Evolutionary conservation across 768 basidiomycete species (phyloP).

Genomic region (Auriscalpium vulgare): DNA sequence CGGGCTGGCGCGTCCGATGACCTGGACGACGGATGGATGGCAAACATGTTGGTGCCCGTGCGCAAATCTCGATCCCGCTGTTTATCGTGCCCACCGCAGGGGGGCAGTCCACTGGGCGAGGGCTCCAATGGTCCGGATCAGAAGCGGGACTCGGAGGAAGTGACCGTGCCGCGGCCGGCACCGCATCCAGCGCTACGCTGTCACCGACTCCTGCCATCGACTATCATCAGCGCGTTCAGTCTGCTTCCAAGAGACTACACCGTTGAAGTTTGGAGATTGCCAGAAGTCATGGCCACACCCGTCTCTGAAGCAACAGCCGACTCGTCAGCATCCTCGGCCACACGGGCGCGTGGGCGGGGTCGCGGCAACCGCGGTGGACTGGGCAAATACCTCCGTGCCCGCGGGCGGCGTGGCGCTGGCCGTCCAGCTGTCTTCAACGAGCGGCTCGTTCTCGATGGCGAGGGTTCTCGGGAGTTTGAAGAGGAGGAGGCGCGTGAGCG

Average conservation of each 20-base stretch:
- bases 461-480: conserved; percentile 31
- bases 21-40: neutral
- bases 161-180: no score
- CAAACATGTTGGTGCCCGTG: conserved; percentile 16
- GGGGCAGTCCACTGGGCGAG: no score
- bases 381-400: conserved; percentile 68
- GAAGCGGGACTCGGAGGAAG: no score
- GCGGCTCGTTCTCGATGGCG: conserved; percentile 55
- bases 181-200: neutral
- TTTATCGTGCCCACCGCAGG: no score
- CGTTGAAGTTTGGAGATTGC: neutral
- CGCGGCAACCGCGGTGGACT: conserved; percentile 56
- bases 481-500: conserved; percentile 44
- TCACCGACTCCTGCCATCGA: no score
- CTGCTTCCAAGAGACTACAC: neutral
- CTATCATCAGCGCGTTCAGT: no score
- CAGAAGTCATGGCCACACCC: no score
- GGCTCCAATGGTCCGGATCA: no score
- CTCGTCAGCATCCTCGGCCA: neutral
- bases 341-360: conserved; percentile 27
- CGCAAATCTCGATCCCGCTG: conserved; percentile 1
- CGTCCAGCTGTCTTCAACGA: conserved; percentile 61
- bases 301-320: neutral
- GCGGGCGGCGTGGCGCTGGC: conserved; percentile 52
- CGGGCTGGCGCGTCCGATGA: neutral